These are phyloP conservation scores for Trametes cubensis DNA, from an alignment of 768 basidiomycete genomes.

Conservation along the genomic window DNA sequence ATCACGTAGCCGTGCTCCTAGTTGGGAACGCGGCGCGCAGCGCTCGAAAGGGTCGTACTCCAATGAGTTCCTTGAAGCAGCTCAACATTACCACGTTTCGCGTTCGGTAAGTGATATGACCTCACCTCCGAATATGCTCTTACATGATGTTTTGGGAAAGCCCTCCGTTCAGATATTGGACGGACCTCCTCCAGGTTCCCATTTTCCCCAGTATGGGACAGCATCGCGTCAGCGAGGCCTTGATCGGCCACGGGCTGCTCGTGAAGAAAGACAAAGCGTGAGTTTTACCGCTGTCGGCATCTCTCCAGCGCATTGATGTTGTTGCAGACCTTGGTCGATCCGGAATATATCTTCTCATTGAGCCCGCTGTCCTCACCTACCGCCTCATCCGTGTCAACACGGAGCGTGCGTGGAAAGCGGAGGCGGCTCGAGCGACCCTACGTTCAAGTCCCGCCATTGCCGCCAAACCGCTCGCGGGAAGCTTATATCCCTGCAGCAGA, in stretches of 20 bases:
- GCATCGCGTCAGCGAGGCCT: too few relatives aligned
- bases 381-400: not conserved
- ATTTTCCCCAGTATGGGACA: too few relatives aligned
- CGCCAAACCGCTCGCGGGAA: not conserved
- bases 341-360: not conserved
- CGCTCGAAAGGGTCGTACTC: not conserved
- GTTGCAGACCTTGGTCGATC: not conserved
- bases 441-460: conserved; percentile 10
- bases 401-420: not conserved
- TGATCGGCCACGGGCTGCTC: too few relatives aligned
- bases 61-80: conserved; percentile 5
- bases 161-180: not conserved
- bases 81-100: conserved; percentile 10
- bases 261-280: not conserved
- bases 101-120: conserved; percentile 2
- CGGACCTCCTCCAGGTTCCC: not conserved
- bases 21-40: not conserved
- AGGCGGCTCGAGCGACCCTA: not conserved
- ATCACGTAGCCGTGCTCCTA: not conserved
- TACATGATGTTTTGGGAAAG: not conserved
- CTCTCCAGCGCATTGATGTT: not conserved
- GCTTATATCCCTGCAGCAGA: not conserved
- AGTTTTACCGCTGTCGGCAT: too few relatives aligned
- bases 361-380: not conserved
- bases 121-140: not conserved